Conservation (phyloP, 257 asterid genomes). For the Gynochthodes officinalis region DNA sequence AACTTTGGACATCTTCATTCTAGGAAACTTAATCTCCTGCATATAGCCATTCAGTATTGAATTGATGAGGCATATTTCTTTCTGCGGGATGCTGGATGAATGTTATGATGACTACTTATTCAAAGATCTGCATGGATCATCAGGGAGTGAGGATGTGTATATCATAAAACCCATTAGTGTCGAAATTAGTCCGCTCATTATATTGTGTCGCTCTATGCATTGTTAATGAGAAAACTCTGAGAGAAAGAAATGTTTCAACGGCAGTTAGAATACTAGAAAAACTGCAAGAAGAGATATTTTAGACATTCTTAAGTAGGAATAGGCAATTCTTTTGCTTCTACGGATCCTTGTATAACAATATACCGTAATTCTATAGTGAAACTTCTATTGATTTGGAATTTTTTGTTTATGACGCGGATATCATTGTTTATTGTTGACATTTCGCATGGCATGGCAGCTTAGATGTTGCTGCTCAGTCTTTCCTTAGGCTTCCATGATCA, state of each 20-base stretch:
- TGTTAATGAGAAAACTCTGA: not conserved
- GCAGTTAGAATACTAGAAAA: not conserved
- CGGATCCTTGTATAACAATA: not conserved
- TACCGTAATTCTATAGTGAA: not conserved
- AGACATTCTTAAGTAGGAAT: not conserved
- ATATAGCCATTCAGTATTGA: not conserved
- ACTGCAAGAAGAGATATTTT: not conserved
- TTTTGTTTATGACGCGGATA: not conserved
- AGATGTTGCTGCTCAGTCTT: not conserved
- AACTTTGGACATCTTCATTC: not conserved
- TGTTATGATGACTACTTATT: constrained; percentile 1
- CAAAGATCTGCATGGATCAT: constrained; percentile 1
- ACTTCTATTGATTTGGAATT: not conserved
- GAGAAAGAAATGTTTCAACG: not conserved
- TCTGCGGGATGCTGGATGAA: not conserved
- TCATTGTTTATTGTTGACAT: not conserved
- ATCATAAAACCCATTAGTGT: not conserved
- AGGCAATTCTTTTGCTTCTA: not conserved
- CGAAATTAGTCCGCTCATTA: not conserved
- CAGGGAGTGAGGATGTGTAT: not conserved
- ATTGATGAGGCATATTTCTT: not conserved
- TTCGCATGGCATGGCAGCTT: not conserved
- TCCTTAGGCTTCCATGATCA: not conserved
- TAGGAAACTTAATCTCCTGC: not conserved
- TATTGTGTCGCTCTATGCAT: not conserved